Conservation (phyloP, 192 early-diverging fungal species). For the Allomyces arbusculus region DNA sequence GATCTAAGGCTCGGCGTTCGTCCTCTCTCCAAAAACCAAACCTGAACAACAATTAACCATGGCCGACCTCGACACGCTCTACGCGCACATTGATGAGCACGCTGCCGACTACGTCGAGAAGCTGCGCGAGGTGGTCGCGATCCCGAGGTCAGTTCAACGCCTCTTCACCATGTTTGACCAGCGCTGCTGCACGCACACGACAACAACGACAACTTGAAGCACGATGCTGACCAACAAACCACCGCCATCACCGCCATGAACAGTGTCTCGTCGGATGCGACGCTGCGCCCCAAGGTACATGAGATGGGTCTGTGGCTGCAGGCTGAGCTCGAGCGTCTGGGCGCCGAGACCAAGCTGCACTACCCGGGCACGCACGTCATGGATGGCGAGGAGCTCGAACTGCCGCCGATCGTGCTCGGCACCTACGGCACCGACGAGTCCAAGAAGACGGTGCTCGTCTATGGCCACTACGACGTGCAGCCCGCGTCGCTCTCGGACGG, state of each 20-base stretch:
- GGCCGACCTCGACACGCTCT: constrained; percentile 32
- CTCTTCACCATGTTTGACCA: neutral
- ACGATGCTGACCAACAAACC: neutral
- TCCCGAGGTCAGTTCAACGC: constrained; percentile 38
- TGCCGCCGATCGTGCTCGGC: constrained; percentile 83
- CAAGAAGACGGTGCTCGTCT: constrained; percentile 93
- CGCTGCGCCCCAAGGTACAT: constrained; percentile 57
- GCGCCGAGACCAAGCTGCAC: constrained; percentile 19
- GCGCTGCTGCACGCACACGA: neutral
- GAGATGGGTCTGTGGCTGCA: constrained; percentile 78
- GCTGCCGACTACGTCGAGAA: constrained; percentile 61
- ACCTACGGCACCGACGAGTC: constrained; percentile 69
- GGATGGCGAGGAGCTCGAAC: constrained; percentile 51
- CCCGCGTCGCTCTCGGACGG: constrained; percentile 57
- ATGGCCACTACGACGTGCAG: constrained; percentile 98
- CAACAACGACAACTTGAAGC: neutral
- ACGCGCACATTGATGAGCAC: constrained; percentile 53
- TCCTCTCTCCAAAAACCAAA: neutral
- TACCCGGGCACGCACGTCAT: constrained; percentile 67
- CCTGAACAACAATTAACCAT: neutral
- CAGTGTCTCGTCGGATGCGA: constrained; percentile 45
- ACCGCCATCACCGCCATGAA: constrained; percentile 10
- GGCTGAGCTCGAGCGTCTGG: constrained; percentile 47
- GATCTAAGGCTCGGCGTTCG: neutral
- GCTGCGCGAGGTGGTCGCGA: constrained; percentile 72